These are phyloP conservation scores for Coprinellus micaceus DNA, from an alignment of 768 basidiomycete genomes.

Conservation along the genomic window DNA sequence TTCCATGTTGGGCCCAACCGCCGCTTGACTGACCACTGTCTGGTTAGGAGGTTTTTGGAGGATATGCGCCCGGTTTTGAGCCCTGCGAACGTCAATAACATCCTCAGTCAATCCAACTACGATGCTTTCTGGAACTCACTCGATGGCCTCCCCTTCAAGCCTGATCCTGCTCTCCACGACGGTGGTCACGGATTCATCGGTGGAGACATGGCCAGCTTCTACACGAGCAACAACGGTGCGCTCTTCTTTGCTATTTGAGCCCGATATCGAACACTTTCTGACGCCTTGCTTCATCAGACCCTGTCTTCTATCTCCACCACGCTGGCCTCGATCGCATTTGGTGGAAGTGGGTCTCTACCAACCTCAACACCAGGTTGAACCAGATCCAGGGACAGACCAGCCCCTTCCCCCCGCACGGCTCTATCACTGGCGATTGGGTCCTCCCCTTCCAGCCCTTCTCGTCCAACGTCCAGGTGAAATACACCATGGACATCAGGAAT, in stretches of 20 bases:
- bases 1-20: slow-evolving; percentile 3
- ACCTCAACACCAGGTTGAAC: slow-evolving; percentile 1
- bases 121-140: slow-evolving; percentile 3
- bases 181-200: neutral
- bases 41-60: slow-evolving; percentile 2
- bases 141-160: neutral
- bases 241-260: neutral
- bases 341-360: slow-evolving; percentile 5
- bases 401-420: neutral
- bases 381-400: neutral
- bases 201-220: slow-evolving; percentile 3
- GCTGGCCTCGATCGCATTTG: slow-evolving; percentile 7
- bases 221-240: neutral
- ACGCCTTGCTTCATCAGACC: neutral
- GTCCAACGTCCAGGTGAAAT: neutral
- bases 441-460: neutral
- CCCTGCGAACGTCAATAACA: neutral
- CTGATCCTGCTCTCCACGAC: neutral
- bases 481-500: neutral
- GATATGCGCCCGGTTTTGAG: neutral
- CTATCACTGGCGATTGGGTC: neutral
- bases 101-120: neutral
- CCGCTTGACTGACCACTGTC: slow-evolving; percentile 3
- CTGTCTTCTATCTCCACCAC: slow-evolving; percentile 8
- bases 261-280: neutral